Evolutionary conservation across 2,329 filamentous ascomycete genomes (phyloP).

Genomic region (Orbilia quercus): DNA sequence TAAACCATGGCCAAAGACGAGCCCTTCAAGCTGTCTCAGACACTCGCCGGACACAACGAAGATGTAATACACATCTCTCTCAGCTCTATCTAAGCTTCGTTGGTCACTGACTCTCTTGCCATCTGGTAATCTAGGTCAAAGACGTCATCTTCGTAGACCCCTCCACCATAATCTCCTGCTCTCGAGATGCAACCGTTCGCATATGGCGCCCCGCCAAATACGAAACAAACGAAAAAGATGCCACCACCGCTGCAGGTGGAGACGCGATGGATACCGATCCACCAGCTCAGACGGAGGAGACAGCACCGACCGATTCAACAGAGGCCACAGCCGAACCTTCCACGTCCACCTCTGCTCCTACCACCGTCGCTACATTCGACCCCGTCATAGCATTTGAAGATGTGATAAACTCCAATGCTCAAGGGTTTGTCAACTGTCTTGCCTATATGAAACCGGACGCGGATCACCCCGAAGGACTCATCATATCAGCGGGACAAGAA

Average conservation of each 20-base stretch:
- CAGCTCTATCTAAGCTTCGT: conserved; percentile 6
- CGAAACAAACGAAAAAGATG: neutral
- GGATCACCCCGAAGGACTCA: conserved; percentile 74
- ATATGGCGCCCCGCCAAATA: conserved; percentile 72
- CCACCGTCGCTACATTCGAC: conserved; percentile 60
- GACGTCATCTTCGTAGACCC: conserved; percentile 81
- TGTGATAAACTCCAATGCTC: conserved; percentile 80
- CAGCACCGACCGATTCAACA: conserved; percentile 20
- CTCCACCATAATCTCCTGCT: conserved; percentile 81
- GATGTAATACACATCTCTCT: conserved; percentile 72
- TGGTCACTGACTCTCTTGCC: neutral
- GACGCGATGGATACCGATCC: conserved; percentile 58
- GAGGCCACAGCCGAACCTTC: neutral
- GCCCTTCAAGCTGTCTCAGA: conserved; percentile 87
- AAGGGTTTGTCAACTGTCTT: conserved; percentile 87
- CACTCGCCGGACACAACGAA: conserved; percentile 87
- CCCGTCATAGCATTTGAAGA: conserved; percentile 79
- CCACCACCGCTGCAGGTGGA: conserved; percentile 62
- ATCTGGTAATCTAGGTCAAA: conserved; percentile 76
- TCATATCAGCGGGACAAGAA: conserved; percentile 90
- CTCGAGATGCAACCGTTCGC: conserved; percentile 89
- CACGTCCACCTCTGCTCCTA: conserved; percentile 62
- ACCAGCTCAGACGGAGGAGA: neutral
- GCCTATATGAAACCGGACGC: conserved; percentile 77
- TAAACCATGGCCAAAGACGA: conserved; percentile 71